Conservation (phyloP, 768 basidiomycete genomes). For the Strobilomyces confusus region DNA sequence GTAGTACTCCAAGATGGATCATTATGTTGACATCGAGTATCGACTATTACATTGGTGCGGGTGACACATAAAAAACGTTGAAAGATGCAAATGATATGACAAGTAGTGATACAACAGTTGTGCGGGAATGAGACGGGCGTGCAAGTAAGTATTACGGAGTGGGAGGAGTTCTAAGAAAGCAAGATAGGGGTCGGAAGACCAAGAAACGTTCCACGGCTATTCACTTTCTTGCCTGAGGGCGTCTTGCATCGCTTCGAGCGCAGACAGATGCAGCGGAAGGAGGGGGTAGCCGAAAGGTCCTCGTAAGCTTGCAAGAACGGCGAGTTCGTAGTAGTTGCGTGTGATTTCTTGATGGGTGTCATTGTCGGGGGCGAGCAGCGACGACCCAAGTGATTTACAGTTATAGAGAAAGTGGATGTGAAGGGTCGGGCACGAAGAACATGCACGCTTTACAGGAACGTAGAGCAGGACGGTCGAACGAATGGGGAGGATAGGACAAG, state of each 20-base stretch:
- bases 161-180: slow-evolving; percentile 13
- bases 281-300: slow-evolving; percentile 46
- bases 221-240: slow-evolving; percentile 21
- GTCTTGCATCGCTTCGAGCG: slow-evolving; percentile 57
- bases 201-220: slow-evolving; percentile 7
- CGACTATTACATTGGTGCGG: slow-evolving; percentile 18
- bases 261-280: slow-evolving; percentile 45
- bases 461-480: slow-evolving; percentile 58
- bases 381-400: slow-evolving; percentile 40
- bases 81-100: slow-evolving; percentile 22
- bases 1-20: slow-evolving; percentile 34
- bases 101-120: slow-evolving; percentile 29
- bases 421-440: slow-evolving; percentile 42
- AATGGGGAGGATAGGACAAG: slow-evolving; percentile 47
- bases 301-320: slow-evolving; percentile 48
- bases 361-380: slow-evolving; percentile 31
- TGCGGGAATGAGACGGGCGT: slow-evolving; percentile 15
- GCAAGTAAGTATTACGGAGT: slow-evolving; percentile 9
- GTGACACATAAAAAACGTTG: slow-evolving; percentile 19
- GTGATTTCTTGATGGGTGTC: slow-evolving; percentile 52
- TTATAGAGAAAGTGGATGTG: slow-evolving; percentile 60
- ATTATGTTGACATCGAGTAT: slow-evolving; percentile 16
- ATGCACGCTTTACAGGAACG: slow-evolving; percentile 41
- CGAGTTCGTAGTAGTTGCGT: slow-evolving; percentile 64
- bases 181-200: neutral